Evolutionary conservation across 441 rosid genomes (phyloP), one percentile per base, ranked within the genome.

Genomic region (Gossypium aridum): DNA sequence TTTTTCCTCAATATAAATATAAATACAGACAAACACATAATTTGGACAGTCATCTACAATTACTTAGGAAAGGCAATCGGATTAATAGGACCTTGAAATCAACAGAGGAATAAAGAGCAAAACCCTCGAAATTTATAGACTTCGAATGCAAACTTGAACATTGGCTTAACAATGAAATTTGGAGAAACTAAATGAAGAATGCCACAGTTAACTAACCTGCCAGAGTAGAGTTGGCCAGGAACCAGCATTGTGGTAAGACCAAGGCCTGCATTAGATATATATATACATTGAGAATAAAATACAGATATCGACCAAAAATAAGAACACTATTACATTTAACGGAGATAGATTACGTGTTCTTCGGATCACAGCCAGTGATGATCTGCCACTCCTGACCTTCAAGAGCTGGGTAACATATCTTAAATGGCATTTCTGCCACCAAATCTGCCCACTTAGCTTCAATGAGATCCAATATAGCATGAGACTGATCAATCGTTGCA

Each of bases 371-470:
- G 71, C 97, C 98, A 0, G 97, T 89, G 74, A 92, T 92, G 37
- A 94, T 90, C 80, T 90, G 95, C 98, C 98, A 92, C 80, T 92
- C 98, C 78, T 88, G 95, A 31, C 97, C 93, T 75, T 94, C 97
- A 72, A 92, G 88, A 28, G 98, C 98, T 57, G 97, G 98, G 80
- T 92, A 92, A 79, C 94, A 91, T 53, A 94, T 92, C 86, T 94
- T 94, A 1, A 94, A 80, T 62, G 97, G 98, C 97, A 94, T 94
- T 73, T 89, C 89, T 7, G 95, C 92, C 10, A 94, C 91, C 81
- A 94, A 83, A 75, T 92, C 97, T 1, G 80, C 82, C 97, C 98
- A 94, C 80, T 94, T 91, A 60, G 94, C 85, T 75, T 94, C 97
- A 61, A 91, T 72, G 62, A 94, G 88, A 85, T 92, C 97, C 83